Evolutionary conservation across 176 grass and related monocot genomes (phyloP).

Genomic region (Pontederia paniculata): DNA sequence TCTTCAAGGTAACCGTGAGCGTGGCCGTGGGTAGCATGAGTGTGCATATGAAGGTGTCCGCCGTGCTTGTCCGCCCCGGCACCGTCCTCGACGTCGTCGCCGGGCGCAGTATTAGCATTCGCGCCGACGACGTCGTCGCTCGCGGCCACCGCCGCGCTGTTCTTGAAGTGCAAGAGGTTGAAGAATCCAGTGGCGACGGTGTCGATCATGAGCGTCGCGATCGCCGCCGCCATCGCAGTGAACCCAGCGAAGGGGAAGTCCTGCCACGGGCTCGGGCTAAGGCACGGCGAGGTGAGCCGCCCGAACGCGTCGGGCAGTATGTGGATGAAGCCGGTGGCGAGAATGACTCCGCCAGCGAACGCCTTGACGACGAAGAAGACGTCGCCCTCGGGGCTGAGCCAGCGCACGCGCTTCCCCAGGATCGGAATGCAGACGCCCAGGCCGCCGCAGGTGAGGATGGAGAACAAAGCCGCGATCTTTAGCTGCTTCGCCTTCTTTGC

Average conservation of each 20-base stretch:
- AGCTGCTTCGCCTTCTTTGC: not conserved
- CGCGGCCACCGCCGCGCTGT: slow-evolving; percentile 2
- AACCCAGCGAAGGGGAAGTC: slow-evolving; percentile 3
- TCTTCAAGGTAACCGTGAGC: not conserved
- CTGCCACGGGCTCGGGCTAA: not conserved
- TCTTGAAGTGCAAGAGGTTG: slow-evolving; percentile 24
- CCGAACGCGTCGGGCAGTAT: slow-evolving; percentile 4
- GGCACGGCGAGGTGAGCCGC: slow-evolving; percentile 1
- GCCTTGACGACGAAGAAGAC: slow-evolving; percentile 3
- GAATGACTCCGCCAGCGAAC: slow-evolving; percentile 4
- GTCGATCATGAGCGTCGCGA: slow-evolving; percentile 45
- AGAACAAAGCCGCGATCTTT: not conserved
- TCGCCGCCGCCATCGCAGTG: slow-evolving; percentile 1
- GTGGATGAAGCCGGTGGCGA: slow-evolving; percentile 10
- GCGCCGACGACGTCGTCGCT: not conserved
- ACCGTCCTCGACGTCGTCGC: not conserved
- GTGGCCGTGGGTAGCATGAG: not conserved
- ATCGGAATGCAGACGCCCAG: slow-evolving; percentile 11
- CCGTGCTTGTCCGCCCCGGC: too few species aligned
- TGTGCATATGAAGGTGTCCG: not conserved
- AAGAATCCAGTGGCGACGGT: slow-evolving; percentile 64
- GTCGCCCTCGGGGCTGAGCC: not conserved
- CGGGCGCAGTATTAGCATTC: too few species aligned
- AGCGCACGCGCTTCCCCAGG: not conserved
- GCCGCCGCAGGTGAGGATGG: not conserved